Base-by-base conservation (phyloP, 2,329 filamentous ascomycete species). In the Fonsecaea erecta region DNA sequence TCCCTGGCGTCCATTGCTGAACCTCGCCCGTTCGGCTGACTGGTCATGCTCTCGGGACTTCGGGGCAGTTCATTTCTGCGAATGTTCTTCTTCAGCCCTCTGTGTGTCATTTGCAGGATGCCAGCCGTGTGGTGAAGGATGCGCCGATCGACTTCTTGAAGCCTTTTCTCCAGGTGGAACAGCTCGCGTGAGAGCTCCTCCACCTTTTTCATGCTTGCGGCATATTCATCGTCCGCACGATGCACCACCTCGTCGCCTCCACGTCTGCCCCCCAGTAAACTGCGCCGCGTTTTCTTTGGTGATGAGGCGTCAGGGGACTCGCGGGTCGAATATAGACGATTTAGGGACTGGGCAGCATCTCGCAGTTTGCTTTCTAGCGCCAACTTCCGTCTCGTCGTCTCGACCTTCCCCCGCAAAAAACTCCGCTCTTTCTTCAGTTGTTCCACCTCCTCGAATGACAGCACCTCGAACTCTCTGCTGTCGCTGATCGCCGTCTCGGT, bases 401-500 rank as follows among this genome's bases (percentile, higher is more conserved):
- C 91, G 70, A 97, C 88, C n/a, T 92, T 89, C 74, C 88, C 86
- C 28, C 85, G 83, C 56, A 98, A 79, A 37, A 87, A 82, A 64
- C 87, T 85, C 68, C 89, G 86, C 80, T 97, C 92, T 76, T 93
- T 96, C 83, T 98, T 99, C 73, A 98, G 80, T 53, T 87, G 85
- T 70, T 98, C 95, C 32, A 97, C 90, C 78, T 98, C 93, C 75
- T 97, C 93, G 71, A 94, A 91, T 0, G 93, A 92, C 67, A 99
- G 77, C 26, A 99, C 88, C 74, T 94, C 89, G 76, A 89, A 99
- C 72, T 88, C 82, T 74, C 88, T 90, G 80, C 93, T 96, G 78
- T 99, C 95, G 65, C 89, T 86, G 66, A 99, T 86, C 21, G 95
- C 95, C 21, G 92, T 98, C 80, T 98, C 94, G 67, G 95, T 93